Evolutionary conservation across 768 basidiomycete genomes (phyloP).

Genomic region (Filobasidium wieringae): DNA sequence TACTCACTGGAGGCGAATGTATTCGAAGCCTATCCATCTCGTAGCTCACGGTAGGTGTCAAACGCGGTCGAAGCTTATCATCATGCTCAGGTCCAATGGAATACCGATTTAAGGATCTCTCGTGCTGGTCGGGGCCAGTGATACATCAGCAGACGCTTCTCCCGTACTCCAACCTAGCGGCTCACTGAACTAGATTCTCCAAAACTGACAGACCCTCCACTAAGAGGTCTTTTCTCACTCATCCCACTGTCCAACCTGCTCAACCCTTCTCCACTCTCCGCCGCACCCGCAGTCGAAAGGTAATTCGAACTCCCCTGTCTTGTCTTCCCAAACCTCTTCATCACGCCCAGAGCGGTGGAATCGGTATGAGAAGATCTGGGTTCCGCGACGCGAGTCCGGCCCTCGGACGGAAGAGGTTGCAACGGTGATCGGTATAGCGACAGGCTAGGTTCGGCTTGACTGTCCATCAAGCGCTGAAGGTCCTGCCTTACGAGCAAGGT

Average conservation of each 20-base stretch:
- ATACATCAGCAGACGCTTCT: not conserved
- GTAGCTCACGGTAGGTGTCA: not conserved
- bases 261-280: not conserved
- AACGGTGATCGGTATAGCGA: not conserved
- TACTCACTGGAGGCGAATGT: conserved; percentile 2
- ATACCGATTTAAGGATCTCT: not conserved
- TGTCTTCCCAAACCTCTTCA: not conserved
- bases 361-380: no score
- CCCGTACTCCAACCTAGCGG: not conserved
- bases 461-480: not conserved
- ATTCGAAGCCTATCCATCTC: not conserved
- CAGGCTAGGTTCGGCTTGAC: not conserved
- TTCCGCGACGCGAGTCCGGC: not conserved
- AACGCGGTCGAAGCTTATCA: not conserved
- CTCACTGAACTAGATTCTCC: not conserved
- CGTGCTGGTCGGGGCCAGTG: not conserved
- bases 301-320: not conserved
- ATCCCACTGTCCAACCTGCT: not conserved
- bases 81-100: not conserved
- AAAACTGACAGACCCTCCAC: not conserved
- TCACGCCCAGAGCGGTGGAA: not conserved
- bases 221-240: not conserved
- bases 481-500: conserved; percentile 2
- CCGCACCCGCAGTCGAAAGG: not conserved
- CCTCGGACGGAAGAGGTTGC: not conserved